These are phyloP conservation scores for Stellera chamaejasme DNA, from an alignment of 345 rosid genomes.

Conservation along the genomic window DNA sequence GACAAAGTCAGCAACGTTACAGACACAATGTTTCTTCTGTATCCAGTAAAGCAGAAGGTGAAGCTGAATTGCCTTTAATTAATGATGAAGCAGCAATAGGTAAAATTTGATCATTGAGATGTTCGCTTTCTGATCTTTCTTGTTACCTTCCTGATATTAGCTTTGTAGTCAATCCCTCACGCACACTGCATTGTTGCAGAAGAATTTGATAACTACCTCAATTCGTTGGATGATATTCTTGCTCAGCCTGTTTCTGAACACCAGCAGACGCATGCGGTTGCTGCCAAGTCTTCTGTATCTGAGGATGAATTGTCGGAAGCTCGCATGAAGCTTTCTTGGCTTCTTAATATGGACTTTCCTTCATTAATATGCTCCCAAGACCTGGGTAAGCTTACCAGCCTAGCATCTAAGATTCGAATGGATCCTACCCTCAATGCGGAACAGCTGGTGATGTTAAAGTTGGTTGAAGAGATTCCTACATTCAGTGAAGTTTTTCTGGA, in stretches of 20 bases:
- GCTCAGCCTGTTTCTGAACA: conserved; percentile 29
- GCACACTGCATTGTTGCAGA: conserved; percentile 27
- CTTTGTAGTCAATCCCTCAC: conserved; percentile 12
- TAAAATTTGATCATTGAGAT: background rate
- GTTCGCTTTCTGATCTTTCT: conserved; percentile 16
- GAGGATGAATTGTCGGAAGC: conserved; percentile 46
- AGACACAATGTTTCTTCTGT: conserved; percentile 12
- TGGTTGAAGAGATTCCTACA: conserved; percentile 56
- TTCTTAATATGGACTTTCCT: conserved; percentile 50
- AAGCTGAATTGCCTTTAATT: conserved; percentile 11
- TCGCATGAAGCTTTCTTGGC: conserved; percentile 44
- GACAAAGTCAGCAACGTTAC: conserved; percentile 21
- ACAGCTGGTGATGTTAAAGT: conserved; percentile 52
- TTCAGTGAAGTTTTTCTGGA: conserved; percentile 47
- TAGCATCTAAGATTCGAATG: conserved; percentile 40
- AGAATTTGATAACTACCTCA: conserved; percentile 59
- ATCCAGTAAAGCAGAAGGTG: conserved; percentile 11
- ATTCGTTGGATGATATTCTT: conserved; percentile 51
- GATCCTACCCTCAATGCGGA: conserved; percentile 54
- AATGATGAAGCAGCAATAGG: conserved; percentile 13
- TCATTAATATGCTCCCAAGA: conserved; percentile 36
- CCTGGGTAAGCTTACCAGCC: conserved; percentile 30
- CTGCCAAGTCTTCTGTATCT: conserved; percentile 12
- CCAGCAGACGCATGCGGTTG: conserved; percentile 6
- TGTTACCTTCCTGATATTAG: conserved; percentile 23